Evolutionary conservation across 1,284 basidiomycete species (phyloP).

Genomic region (Phlebopus sp.): DNA sequence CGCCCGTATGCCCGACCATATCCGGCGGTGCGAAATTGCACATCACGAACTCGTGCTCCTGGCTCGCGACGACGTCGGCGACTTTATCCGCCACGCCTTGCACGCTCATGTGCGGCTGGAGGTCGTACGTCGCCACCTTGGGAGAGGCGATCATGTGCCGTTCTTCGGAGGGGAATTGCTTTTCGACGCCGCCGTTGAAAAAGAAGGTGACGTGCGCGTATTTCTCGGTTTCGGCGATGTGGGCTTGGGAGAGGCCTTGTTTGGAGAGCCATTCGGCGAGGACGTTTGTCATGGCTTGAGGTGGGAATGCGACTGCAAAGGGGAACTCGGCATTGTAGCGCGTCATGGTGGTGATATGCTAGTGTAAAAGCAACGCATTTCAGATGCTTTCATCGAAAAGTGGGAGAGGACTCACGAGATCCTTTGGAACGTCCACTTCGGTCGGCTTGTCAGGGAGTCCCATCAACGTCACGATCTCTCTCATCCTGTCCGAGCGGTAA

Average conservation of each 20-base stretch:
- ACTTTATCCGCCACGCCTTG: conserved; percentile 87
- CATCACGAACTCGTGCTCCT: conserved; percentile 85
- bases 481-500: conserved; percentile 92
- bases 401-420: conserved; percentile 50
- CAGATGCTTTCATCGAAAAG: not conserved
- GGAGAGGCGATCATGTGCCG: conserved; percentile 87
- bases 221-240: conserved; percentile 93
- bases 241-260: conserved; percentile 77
- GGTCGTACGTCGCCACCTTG: conserved; percentile 87
- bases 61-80: conserved; percentile 71
- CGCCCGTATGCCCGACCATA: conserved; percentile 92
- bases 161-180: conserved; percentile 81
- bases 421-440: conserved; percentile 61
- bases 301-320: conserved; percentile 85
- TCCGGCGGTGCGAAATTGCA: conserved; percentile 95
- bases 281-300: conserved; percentile 87
- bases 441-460: conserved; percentile 81
- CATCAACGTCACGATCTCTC: conserved; percentile 80
- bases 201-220: conserved; percentile 96
- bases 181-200: conserved; percentile 94
- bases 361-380: too few relatives aligned
- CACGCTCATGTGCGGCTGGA: conserved; percentile 84
- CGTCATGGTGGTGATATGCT: conserved; percentile 91
- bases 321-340: conserved; percentile 89
- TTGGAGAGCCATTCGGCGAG: conserved; percentile 86